A percentile compares a stretch with the other conserved stretches of the same genome.
phyloP scores from a whole-genome alignment of 164 flowering plant species.

The Tetracentron sinense region DNA sequence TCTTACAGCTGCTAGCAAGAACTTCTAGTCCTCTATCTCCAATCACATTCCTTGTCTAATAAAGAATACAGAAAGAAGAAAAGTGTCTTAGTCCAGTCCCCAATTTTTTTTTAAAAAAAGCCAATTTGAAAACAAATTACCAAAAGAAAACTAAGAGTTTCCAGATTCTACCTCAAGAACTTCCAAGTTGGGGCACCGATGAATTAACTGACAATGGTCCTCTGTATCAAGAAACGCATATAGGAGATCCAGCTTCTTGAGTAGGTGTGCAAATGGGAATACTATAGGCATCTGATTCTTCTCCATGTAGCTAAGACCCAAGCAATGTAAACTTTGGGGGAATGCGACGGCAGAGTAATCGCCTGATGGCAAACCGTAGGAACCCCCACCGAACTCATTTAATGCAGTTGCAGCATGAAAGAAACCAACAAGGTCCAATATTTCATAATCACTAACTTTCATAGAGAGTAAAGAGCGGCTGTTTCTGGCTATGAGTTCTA shows the following conservation, averaged over 20 bases:
- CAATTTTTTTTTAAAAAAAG: not conserved
- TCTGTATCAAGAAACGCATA: conserved; percentile 75
- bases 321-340: conserved; percentile 52
- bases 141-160: not conserved
- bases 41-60: conserved; percentile 57
- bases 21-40: conserved; percentile 62
- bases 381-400: conserved; percentile 90
- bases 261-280: conserved; percentile 52
- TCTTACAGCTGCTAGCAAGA: conserved; percentile 43
- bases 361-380: conserved; percentile 47
- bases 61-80: not conserved
- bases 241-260: conserved; percentile 81
- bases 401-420: conserved; percentile 44
- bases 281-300: conserved; percentile 60
- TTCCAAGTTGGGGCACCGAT: conserved; percentile 86
- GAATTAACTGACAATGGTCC: conserved; percentile 70
- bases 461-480: conserved; percentile 52
- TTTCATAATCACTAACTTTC: conserved; percentile 60
- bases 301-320: conserved; percentile 69
- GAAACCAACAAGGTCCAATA: conserved; percentile 43
- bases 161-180: conserved; percentile 73
- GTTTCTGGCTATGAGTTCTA: conserved; percentile 56
- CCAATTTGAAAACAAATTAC: not conserved
- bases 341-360: conserved; percentile 39
- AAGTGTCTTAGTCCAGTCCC: not conserved